Conservation (phyloP, 495 filamentous ascomycete genomes). For the Rhypophila decipiens region DNA sequence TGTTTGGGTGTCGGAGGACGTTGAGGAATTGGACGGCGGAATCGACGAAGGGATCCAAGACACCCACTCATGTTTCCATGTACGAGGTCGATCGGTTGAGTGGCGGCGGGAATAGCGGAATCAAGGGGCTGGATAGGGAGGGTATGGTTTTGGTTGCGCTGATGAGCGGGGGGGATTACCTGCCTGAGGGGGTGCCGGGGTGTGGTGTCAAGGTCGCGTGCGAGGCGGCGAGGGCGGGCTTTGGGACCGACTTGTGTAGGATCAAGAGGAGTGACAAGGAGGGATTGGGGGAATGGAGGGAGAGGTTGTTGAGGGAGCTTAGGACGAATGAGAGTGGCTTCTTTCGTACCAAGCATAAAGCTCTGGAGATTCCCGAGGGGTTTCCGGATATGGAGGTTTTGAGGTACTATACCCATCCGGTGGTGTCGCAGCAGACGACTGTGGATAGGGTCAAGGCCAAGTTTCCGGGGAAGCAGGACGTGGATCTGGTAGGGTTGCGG, state of each 20-base stretch:
- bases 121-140: slow-evolving; percentile 60
- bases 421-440: slow-evolving; percentile 59
- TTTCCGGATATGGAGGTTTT: slow-evolving; percentile 79
- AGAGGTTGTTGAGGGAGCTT: slow-evolving; percentile 67
- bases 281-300: slow-evolving; percentile 64
- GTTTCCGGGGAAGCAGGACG: slow-evolving; percentile 55
- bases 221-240: slow-evolving; percentile 84
- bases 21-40: slow-evolving; percentile 82
- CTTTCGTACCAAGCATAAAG: slow-evolving; percentile 69
- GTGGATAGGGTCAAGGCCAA: slow-evolving; percentile 50
- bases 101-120: slow-evolving; percentile 33
- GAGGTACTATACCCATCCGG: slow-evolving; percentile 79
- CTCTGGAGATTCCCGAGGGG: slow-evolving; percentile 65
- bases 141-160: slow-evolving; percentile 94
- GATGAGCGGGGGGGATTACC: slow-evolving; percentile 94
- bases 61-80: slow-evolving; percentile 80
- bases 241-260: slow-evolving; percentile 69
- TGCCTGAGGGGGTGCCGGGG: slow-evolving; percentile 79
- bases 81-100: slow-evolving; percentile 46
- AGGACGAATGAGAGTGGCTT: slow-evolving; percentile 76
- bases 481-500: slow-evolving; percentile 64
- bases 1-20: slow-evolving; percentile 83
- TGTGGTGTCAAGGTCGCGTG: slow-evolving; percentile 84
- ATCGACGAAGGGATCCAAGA: slow-evolving; percentile 50
- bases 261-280: slow-evolving; percentile 43